Percentiles rank a stretch among this genome's conserved stretches.
Evolutionary conservation across 139 green algal species (phyloP).

Genomic region (Diplosphaera chodatii): DNA sequence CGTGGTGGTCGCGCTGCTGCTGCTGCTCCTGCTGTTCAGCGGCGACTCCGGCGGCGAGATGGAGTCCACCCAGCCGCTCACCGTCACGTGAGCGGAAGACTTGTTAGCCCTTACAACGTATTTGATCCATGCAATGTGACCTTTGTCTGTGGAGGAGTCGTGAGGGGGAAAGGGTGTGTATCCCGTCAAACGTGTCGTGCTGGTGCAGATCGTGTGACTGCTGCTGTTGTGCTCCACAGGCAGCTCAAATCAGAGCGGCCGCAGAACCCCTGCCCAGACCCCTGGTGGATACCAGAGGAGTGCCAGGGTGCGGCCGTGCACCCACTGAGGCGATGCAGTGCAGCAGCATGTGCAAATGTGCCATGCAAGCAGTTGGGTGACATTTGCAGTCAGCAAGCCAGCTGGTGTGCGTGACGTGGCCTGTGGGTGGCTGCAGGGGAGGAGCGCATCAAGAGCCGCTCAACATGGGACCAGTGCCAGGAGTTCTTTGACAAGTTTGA

Average conservation of each 20-base stretch:
- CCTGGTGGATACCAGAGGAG: neutral
- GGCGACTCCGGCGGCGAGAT: neutral
- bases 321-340: too few species aligned
- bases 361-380: too few species aligned
- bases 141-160: too few species aligned
- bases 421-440: neutral
- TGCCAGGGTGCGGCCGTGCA: neutral
- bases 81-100: neutral
- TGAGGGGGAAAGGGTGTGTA: too few species aligned
- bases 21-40: neutral
- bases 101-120: too few species aligned
- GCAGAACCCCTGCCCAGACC: neutral
- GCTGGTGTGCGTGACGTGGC: too few species aligned
- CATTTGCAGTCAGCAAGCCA: too few species aligned
- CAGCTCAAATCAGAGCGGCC: neutral
- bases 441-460: neutral
- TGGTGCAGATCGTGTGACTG: too few species aligned
- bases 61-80: neutral
- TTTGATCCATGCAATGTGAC: too few species aligned
- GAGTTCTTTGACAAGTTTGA: neutral
- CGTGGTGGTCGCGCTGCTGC: neutral
- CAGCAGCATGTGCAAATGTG: too few species aligned
- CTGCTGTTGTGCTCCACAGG: neutral
- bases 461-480: neutral
- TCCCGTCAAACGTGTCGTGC: too few species aligned